phyloP scores from a whole-genome alignment of 106 monocot genomes.

The Phalaenopsis aphrodite region DNA sequence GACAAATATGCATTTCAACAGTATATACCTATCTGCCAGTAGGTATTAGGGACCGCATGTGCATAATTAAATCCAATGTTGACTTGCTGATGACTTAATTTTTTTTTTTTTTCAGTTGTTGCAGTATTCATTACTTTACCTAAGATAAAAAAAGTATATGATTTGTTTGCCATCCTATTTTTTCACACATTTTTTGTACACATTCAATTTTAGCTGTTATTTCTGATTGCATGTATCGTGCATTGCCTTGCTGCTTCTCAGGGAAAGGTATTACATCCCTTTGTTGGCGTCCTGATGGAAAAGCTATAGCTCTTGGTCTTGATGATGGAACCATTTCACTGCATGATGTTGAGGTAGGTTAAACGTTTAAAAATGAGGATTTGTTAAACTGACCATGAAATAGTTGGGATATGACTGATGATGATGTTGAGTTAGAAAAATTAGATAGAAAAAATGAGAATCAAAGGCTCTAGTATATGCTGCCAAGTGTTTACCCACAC shows the following conservation, averaged over 20 bases:
- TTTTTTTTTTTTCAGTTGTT: neutral
- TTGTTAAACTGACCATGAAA: neutral
- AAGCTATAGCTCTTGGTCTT: constrained; percentile 79
- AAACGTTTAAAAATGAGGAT: neutral
- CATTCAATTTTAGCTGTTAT: neutral
- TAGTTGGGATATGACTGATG: neutral
- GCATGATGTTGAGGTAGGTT: constrained; percentile 87
- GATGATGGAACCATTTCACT: constrained; percentile 88
- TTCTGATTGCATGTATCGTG: constrained; percentile 2
- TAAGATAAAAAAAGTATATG: neutral
- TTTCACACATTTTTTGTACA: neutral
- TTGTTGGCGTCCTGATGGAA: constrained; percentile 98
- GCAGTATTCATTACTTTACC: neutral
- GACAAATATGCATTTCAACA: neutral
- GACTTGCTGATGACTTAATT: neutral
- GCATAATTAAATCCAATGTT: neutral
- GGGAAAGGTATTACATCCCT: constrained; percentile 79
- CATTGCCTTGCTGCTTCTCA: constrained; percentile 8
- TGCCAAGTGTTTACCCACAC: neutral
- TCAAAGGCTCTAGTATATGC: neutral
- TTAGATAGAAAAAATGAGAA: neutral
- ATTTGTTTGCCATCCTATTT: neutral
- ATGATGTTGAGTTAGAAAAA: neutral
- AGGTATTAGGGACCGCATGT: neutral
- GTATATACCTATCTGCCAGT: neutral